Base-by-base conservation (phyloP, 202 grass and related monocot genomes). In the Carex sylvatica region DNA sequence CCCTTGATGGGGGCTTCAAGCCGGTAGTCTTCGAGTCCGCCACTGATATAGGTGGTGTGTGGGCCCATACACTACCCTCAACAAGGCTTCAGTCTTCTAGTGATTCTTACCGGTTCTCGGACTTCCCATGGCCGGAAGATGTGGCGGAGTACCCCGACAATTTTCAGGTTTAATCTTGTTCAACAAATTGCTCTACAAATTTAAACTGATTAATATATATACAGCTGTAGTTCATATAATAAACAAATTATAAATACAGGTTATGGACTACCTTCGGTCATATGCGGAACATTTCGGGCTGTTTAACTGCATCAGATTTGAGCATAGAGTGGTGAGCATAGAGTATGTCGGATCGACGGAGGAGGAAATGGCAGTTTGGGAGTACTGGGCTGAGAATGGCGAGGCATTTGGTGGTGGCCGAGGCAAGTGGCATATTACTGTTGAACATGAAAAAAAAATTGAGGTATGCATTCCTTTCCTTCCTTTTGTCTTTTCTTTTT, bases 51-150 rank as follows among this genome's bases (percentile, higher is more conserved):
- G 92, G 92, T 56, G 94, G 94, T 1, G 76, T 28, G 15, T 97
- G 94, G 94, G 83, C 90, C 9, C 85, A 47, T 85, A 92, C 88
- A 16, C 82, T 85, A 2, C 83, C 66, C 18, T 91, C 82, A 44
- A 97, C 94, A 7, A 68, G 77, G 16, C 88, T 97, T 26, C 94
- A 97, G 91, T 61, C 91, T 15, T 80, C 88, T 8, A 0, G 10
- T 9, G 14, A 2, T 6, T 35, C 5, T 0, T 97, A 89, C 83
- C 85, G 78, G 78, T 97, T 87, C 88, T 86, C 87, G 0, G 94
- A 97, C 88, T 97, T 94, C 85, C 94, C 91, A 8, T 97, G 94
- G 94, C 91, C 91, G 1, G 59, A 85, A 1, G 23, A 19, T 53
- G 83, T 74, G 18, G 62, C 67, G 0, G 90, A 92, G n/a, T 87